Base-by-base conservation (phyloP, 768 basidiomycete genomes). In the Auricularia heimuer region DNA sequence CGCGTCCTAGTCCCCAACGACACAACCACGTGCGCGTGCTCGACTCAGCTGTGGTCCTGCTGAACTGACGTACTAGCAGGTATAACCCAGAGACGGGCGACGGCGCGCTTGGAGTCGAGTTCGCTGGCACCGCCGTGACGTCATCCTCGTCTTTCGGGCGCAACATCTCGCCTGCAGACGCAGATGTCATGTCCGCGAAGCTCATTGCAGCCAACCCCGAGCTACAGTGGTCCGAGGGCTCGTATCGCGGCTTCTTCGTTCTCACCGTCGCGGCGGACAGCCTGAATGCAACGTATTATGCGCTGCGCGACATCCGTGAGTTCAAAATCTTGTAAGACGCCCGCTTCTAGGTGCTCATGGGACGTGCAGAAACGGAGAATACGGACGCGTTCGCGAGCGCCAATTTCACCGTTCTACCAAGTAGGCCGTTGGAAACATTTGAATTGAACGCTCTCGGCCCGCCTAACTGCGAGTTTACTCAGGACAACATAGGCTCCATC, bases 221-320 rank as follows among this genome's bases (percentile, higher is more conserved):
- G 67, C 71, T 86, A 45, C 84, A 85, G 68, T 86, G 82, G 84
- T 82, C 81, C 65, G 84, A 85, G 72, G 83, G 80, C 7, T 83
- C 81, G 6, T 83, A 76, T 73, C 73, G 84, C 39, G 85, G 85
- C 1, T 86, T 85, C 74, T 85, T 83, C 73, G 82, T 83, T 42
- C 74, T 86, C 12, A 76, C 75, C 35, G 71, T 86, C 65, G 76
- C 79, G 68, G 68, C 81, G n/a, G 65, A 77, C 18, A 75, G 75
- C 62, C 69, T 82, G 58, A 80, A 76, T 35, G 81, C 84, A 24
- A 82, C 82, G 24, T 85, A 80, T 73, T 85, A 80, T 64, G 84
- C 81, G 1, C 83, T 85, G 81, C 69, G 72, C 35, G 75, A 82
- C 69, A 74, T 78, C 63, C 77, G 80, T 81, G 64, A 69, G 81